These are phyloP conservation scores for Elaeis oleifera DNA, from an alignment of 202 grass and related monocot species.

Conservation along the genomic window DNA sequence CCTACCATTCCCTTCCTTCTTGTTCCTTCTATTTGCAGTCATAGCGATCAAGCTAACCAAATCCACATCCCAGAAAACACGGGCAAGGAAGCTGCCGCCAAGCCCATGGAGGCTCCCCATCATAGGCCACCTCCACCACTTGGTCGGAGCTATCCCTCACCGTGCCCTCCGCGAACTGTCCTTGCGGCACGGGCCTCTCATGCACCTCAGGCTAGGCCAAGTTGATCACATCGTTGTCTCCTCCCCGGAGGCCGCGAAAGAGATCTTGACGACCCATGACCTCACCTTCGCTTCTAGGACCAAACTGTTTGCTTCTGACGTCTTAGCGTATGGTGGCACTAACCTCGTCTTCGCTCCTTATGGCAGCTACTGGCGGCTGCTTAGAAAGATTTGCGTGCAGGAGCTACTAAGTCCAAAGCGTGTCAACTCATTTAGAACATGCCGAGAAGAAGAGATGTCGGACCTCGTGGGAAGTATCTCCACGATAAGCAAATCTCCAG, in stretches of 20 bases:
- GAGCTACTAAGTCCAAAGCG: not conserved
- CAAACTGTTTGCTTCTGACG: not conserved
- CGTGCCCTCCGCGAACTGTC: slow-evolving; percentile 2
- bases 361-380: not conserved
- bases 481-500: not conserved
- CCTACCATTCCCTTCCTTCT: too few species aligned
- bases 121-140: not conserved
- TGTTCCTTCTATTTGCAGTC: too few species aligned
- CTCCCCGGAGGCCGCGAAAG: not conserved
- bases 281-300: not conserved
- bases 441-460: not conserved
- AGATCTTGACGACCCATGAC: not conserved
- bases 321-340: not conserved
- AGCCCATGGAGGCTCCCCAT: not conserved
- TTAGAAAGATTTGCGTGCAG: not conserved
- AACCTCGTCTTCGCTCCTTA: not conserved
- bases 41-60: too few species aligned
- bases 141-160: not conserved
- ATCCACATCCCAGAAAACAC: too few species aligned
- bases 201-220: slow-evolving; percentile 1
- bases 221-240: not conserved
- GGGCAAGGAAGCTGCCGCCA: too few species aligned
- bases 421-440: not conserved
- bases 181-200: not conserved
- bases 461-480: not conserved